Percentiles rank a stretch among this genome's conserved stretches.
These are phyloP conservation scores for Calvatia gigantea DNA, from an alignment of 768 basidiomycete genomes.

Conservation along the genomic window DNA sequence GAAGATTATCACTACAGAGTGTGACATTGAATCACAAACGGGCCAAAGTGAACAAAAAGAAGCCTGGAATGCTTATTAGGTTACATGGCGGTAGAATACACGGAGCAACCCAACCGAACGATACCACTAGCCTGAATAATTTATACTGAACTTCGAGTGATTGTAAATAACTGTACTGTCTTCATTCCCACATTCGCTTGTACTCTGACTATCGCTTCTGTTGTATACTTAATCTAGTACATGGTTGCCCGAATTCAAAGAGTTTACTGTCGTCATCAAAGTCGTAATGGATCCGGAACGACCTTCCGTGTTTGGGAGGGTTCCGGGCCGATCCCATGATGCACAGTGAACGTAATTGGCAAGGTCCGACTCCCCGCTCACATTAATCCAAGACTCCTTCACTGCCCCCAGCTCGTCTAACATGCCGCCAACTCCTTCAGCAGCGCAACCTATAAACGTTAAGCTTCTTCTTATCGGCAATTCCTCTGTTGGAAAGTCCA, in stretches of 20 bases:
- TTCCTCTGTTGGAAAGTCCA: slow-evolving; percentile 91
- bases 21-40: not conserved
- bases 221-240: not conserved
- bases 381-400: not conserved
- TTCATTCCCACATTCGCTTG: not conserved
- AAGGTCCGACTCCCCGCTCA: not conserved
- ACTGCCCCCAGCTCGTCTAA: not conserved
- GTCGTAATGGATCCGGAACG: not conserved
- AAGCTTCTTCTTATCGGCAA: slow-evolving; percentile 86
- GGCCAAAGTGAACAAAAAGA: not conserved
- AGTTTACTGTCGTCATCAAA: not conserved
- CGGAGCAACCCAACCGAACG: not conserved
- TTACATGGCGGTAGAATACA: not conserved
- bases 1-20: not conserved
- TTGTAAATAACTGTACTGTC: not conserved
- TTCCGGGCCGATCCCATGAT: not conserved
- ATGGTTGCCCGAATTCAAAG: not conserved
- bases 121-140: not conserved
- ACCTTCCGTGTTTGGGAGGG: not conserved
- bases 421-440: slow-evolving; percentile 30
- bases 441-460: slow-evolving; percentile 56
- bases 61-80: not conserved
- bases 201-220: not conserved
- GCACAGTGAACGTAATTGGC: not conserved
- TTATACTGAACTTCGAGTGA: not conserved